These are phyloP conservation scores for Tricholoma furcatifolium DNA, from an alignment of 768 basidiomycete species.

Conservation along the genomic window DNA sequence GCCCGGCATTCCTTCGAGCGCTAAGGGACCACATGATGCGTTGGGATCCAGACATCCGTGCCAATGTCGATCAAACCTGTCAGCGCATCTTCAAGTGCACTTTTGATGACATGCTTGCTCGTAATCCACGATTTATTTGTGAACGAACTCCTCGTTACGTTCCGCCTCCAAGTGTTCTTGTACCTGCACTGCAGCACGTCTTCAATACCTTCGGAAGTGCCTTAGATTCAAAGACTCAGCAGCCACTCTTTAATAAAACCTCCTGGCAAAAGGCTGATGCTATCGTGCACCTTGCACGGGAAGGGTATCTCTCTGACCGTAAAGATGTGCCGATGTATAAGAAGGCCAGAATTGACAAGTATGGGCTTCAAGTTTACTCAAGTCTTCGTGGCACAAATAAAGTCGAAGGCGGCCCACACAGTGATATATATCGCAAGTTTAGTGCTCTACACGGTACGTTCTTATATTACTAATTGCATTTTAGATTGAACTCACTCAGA, in stretches of 20 bases:
- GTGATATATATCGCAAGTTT: constrained; percentile 21
- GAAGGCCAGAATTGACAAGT: constrained; percentile 18
- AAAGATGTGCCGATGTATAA: constrained; percentile 19
- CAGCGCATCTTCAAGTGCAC: not conserved
- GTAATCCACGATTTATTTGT: constrained; percentile 17
- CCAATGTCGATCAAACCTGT: constrained; percentile 17
- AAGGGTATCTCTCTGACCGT: constrained; percentile 23
- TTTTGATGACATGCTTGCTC: constrained; percentile 21
- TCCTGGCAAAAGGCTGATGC: constrained; percentile 12
- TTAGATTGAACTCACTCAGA: not conserved
- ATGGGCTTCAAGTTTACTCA: constrained; percentile 19
- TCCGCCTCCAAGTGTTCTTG: constrained; percentile 20
- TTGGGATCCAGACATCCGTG: constrained; percentile 20
- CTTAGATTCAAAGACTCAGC: constrained; percentile 17
- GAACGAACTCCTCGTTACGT: constrained; percentile 16
- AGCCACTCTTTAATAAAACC: constrained; percentile 11
- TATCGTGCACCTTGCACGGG: constrained; percentile 18
- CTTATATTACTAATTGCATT: not conserved
- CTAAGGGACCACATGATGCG: constrained; percentile 22
- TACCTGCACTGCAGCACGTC: constrained; percentile 19
- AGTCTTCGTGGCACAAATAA: constrained; percentile 22
- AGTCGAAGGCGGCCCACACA: constrained; percentile 24
- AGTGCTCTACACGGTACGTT: constrained; percentile 12
- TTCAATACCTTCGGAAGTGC: constrained; percentile 18
- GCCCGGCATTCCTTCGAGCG: constrained; percentile 17